phyloP scores from a whole-genome alignment of 768 basidiomycete genomes.

The Serendipita sp. region DNA sequence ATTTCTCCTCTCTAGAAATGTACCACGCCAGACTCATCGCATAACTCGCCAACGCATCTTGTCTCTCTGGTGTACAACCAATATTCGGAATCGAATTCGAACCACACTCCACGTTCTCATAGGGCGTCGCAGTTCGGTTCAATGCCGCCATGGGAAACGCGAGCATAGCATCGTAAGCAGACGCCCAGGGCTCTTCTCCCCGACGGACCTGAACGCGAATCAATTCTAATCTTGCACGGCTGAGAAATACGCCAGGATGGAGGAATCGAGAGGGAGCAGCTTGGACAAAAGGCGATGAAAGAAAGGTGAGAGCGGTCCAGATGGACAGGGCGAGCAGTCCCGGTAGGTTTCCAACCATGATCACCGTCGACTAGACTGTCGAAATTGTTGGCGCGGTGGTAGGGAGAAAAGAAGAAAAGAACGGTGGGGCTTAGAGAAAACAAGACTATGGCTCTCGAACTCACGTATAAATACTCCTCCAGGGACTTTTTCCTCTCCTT shows the following conservation, averaged over 20 bases:
- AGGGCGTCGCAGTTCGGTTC: neutral
- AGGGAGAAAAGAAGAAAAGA: neutral
- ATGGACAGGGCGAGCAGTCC: neutral
- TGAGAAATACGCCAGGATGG: neutral
- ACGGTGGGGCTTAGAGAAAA: neutral
- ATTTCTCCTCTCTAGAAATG: neutral
- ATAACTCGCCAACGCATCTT: constrained; percentile 1
- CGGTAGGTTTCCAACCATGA: neutral
- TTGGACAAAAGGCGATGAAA: neutral
- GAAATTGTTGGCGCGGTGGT: neutral
- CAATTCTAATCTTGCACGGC: neutral
- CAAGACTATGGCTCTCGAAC: neutral
- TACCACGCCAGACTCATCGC: constrained; percentile 4
- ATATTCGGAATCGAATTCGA: constrained; percentile 5
- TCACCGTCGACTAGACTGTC: neutral
- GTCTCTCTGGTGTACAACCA: constrained; percentile 1
- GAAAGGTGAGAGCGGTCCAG: neutral
- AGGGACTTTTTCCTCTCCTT: neutral
- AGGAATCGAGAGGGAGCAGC: neutral
- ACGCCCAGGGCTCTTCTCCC: neutral
- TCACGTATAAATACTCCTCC: neutral
- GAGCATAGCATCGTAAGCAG: neutral
- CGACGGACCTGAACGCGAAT: neutral
- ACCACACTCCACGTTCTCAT: neutral
- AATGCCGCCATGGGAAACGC: neutral